A percentile compares a stretch with the other conserved stretches of the same genome.
Conservation (phyloP, 176 grass and related monocot genomes). For the Leersia perrieri region DNA sequence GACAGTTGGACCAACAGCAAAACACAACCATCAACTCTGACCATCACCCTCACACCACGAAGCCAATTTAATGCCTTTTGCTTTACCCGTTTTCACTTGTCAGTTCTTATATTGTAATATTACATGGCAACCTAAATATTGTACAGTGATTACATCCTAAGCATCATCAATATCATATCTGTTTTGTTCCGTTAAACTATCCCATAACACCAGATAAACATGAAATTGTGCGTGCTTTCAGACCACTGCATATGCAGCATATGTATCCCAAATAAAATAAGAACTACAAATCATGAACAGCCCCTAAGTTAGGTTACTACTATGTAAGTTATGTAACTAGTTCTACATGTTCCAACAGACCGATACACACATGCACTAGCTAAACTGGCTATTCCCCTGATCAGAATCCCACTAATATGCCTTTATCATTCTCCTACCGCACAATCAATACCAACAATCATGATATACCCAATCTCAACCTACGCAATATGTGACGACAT, state of each 20-base stretch:
- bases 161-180: not conserved
- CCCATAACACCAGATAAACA: not conserved
- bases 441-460: not conserved
- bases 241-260: not conserved
- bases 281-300: not conserved
- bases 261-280: not conserved
- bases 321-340: not conserved
- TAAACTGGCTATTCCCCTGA: conserved; percentile 1
- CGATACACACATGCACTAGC: not conserved
- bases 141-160: not conserved
- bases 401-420: not conserved
- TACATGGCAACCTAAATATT: not conserved
- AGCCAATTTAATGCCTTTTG: not conserved
- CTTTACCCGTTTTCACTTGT: not conserved
- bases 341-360: not conserved
- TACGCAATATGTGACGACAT: not conserved
- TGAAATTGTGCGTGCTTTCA: not conserved
- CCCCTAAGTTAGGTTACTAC: not conserved
- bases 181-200: not conserved
- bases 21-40: not conserved
- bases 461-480: not conserved
- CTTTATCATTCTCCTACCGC: not conserved
- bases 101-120: not conserved
- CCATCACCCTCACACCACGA: not conserved
- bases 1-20: not conserved